Evolutionary conservation across 1,139 yeast genomes (phyloP).

Genomic region (Cylindricascospora bacillispora): DNA sequence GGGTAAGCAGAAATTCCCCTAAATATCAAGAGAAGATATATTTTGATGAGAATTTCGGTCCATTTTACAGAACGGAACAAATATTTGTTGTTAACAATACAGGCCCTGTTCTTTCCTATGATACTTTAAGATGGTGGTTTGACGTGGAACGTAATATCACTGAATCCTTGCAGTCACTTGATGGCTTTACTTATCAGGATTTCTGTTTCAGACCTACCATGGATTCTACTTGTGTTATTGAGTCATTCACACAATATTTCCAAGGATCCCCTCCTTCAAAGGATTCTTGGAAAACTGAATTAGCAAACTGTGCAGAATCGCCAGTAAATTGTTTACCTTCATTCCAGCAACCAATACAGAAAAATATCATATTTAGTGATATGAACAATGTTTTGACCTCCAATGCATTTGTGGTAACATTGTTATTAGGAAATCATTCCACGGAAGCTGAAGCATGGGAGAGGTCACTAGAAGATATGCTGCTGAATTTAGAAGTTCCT

Average conservation of each 20-base stretch:
- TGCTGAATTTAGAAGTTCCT: conserved; percentile 37
- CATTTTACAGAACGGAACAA: conserved; percentile 84
- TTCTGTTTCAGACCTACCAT: conserved; percentile 75
- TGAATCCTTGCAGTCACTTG: conserved; percentile 12
- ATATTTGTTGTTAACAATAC: conserved; percentile 60
- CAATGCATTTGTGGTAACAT: conserved; percentile 62
- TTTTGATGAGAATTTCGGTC: conserved; percentile 77
- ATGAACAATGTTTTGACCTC: conserved; percentile 42
- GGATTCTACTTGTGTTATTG: conserved; percentile 66
- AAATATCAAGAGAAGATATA: conserved; percentile 56
- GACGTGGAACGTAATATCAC: conserved; percentile 50
- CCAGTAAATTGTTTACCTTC: conserved; percentile 87
- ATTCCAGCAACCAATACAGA: conserved; percentile 81
- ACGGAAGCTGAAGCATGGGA: conserved; percentile 55
- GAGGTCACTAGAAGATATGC: conserved; percentile 39
- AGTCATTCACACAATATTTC: conserved; percentile 83
- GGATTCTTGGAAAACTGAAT: conserved; percentile 39
- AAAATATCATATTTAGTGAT: conserved; percentile 58
- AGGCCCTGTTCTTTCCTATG: conserved; percentile 52
- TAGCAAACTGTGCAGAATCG: conserved; percentile 52
- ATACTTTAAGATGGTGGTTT: conserved; percentile 78
- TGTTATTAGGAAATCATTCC: conserved; percentile 44
- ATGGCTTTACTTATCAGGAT: conserved; percentile 37
- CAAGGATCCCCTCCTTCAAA: conserved; percentile 51
- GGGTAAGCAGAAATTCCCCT: conserved; percentile 80